Evolutionary conservation across 345 rosid species (phyloP).

Genomic region (Sonneratia caseolaris): DNA sequence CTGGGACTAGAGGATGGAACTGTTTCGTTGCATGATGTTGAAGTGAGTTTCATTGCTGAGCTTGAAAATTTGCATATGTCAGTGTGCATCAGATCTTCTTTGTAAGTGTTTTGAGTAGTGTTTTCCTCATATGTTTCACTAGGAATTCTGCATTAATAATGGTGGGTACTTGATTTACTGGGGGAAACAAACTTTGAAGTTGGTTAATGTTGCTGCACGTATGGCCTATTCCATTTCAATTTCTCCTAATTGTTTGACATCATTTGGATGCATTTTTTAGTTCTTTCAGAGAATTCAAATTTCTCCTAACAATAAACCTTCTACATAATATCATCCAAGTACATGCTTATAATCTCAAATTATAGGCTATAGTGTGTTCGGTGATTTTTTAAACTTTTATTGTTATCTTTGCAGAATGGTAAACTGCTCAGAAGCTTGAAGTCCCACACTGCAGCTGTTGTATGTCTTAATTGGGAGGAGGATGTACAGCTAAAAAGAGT

Average conservation of each 20-base stretch:
- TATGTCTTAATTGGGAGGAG: constrained; percentile 85
- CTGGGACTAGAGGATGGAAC: constrained; percentile 86
- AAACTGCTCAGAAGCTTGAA: constrained; percentile 65
- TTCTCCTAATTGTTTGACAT: neutral
- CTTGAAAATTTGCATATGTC: neutral
- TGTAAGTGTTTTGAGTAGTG: neutral
- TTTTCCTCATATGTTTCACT: neutral
- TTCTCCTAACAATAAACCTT: neutral
- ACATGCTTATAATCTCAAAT: neutral
- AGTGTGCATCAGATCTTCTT: neutral
- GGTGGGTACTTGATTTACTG: neutral
- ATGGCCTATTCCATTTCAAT: neutral
- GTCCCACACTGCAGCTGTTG: constrained; percentile 63
- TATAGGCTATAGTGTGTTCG: neutral
- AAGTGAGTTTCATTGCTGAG: constrained; percentile 27
- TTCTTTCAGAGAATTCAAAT: neutral
- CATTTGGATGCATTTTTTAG: neutral
- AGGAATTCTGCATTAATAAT: neutral
- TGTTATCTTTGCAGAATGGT: constrained; percentile 45
- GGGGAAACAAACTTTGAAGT: neutral
- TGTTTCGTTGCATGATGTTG: constrained; percentile 73
- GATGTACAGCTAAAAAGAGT: constrained; percentile 43
- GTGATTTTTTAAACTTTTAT: neutral
- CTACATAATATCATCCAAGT: neutral
- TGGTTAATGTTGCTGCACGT: neutral